phyloP scores from a whole-genome alignment of 768 basidiomycete species.

The Megacollybia marginata region DNA sequence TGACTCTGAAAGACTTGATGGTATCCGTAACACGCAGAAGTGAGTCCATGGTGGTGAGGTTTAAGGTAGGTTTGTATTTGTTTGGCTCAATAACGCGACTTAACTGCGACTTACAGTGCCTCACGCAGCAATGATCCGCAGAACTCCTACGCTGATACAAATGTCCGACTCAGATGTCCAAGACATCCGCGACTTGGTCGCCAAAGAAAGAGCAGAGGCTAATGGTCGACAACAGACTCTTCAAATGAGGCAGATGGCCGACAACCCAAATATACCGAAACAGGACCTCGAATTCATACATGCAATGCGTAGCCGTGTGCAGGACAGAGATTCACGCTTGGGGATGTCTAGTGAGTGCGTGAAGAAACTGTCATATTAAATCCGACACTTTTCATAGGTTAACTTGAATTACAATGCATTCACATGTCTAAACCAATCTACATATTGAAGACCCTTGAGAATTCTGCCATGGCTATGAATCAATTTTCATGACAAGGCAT shows the following conservation, averaged over 20 bases:
- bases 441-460: too few relatives aligned
- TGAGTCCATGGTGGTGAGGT: slow-evolving; percentile 46
- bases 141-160: slow-evolving; percentile 67
- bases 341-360: slow-evolving; percentile 15
- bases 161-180: slow-evolving; percentile 76
- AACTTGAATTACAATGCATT: too few relatives aligned
- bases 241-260: slow-evolving; percentile 36
- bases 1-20: slow-evolving; percentile 62
- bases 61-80: too few relatives aligned
- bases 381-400: neutral
- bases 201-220: slow-evolving; percentile 37
- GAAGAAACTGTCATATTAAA: neutral
- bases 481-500: too few relatives aligned
- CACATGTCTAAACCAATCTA: too few relatives aligned
- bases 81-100: too few relatives aligned
- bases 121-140: slow-evolving; percentile 52
- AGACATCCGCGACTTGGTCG: slow-evolving; percentile 60
- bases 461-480: too few relatives aligned
- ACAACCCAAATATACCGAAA: slow-evolving; percentile 26
- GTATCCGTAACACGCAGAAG: slow-evolving; percentile 60
- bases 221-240: slow-evolving; percentile 33
- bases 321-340: slow-evolving; percentile 19
- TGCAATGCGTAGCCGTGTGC: slow-evolving; percentile 17
- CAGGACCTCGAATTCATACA: slow-evolving; percentile 25
- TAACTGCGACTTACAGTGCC: too few relatives aligned